Conservation (phyloP, 2,329 filamentous ascomycete species). For the Botryosphaeria agaves region DNA sequence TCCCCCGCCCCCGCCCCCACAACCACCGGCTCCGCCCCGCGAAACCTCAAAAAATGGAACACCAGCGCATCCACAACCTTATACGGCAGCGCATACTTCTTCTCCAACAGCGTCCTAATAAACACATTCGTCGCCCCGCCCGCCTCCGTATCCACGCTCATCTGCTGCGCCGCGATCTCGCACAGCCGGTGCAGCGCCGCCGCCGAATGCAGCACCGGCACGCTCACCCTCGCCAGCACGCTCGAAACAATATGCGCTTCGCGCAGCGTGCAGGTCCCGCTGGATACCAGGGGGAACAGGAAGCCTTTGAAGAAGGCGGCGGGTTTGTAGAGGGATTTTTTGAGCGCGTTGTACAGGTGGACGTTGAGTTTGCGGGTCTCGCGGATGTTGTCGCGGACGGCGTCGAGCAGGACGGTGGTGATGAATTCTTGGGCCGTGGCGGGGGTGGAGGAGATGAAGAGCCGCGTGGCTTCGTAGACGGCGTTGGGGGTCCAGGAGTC, state of each 20-base stretch:
- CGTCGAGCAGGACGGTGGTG: slow-evolving; percentile 70
- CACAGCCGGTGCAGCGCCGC: slow-evolving; percentile 83
- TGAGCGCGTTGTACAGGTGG: slow-evolving; percentile 84
- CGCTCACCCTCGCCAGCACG: slow-evolving; percentile 67
- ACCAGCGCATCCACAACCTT: slow-evolving; percentile 89
- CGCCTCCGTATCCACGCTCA: slow-evolving; percentile 63
- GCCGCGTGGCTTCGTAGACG: slow-evolving; percentile 73
- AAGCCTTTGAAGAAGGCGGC: slow-evolving; percentile 95
- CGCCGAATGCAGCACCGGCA: slow-evolving; percentile 83
- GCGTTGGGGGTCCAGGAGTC: slow-evolving; percentile 65
- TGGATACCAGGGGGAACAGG: slow-evolving; percentile 73
- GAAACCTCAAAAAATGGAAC: slow-evolving; percentile 90
- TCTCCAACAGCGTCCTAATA: slow-evolving; percentile 82
- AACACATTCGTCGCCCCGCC: slow-evolving; percentile 91
- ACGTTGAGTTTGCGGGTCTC: slow-evolving; percentile 92
- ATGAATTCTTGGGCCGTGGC: slow-evolving; percentile 69
- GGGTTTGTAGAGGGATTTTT: slow-evolving; percentile 86
- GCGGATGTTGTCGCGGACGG: slow-evolving; percentile 83
- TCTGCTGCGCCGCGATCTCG: slow-evolving; percentile 85
- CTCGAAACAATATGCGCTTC: slow-evolving; percentile 86
- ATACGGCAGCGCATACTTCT: slow-evolving; percentile 91
- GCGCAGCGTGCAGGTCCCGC: slow-evolving; percentile 75
- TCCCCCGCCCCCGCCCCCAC: slow-evolving; percentile 28
- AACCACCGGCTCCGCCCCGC: slow-evolving; percentile 45
- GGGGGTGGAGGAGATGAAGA: slow-evolving; percentile 79